Base-by-base conservation (phyloP, 805 yeast species). In the Barnettozyma pratensis region DNA sequence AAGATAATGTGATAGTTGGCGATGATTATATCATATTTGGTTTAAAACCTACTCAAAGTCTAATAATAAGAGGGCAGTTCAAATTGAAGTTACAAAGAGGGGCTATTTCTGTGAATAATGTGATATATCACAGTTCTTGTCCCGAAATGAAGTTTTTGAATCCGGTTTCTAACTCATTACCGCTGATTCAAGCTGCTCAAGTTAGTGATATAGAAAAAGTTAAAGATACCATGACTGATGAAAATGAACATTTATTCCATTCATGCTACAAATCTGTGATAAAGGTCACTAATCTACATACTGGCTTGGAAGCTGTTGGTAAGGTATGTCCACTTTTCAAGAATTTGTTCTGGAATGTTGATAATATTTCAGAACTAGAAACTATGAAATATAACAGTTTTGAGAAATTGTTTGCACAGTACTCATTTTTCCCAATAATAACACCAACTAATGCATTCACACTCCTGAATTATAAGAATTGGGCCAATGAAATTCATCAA, bases 51-150 rank as follows among this genome's bases (percentile, higher is more conserved):
- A 61, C 64, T 29, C 79, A 80, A 48, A 67, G 58, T 44, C 49
- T 80, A 3, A 54, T 77, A 37, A 46, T 80, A 1, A 64, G 67
- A 47, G 85, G 86, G 1, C 79, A 73, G 50, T 79, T 69, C 53
- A 55, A 41, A 4, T 44, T 80, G 27, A 58, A 59, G 4, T 63
- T 80, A 0, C 73, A 71, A 50, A 59, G 75, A 45, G 86, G 86
- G 14, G 73, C 76, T 0, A 58, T 77, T 0, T 52, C 62, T 4
- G 50, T 80, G 1, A 80, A 81, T 52, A 68, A 73, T 54, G 47
- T 64, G 19, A 39, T 60, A 1, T 64, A 64, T 55, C 73, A 57
- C 56, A 69, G 64, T 19, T 52, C 52, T 31, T 52, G 50, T 6
- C 54, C 48, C 19, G 56, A 46, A 37, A 65, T 62, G 59, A 70